Evolutionary conservation across 257 asterid species (phyloP).

Genomic region (Linaria vulgaris): DNA sequence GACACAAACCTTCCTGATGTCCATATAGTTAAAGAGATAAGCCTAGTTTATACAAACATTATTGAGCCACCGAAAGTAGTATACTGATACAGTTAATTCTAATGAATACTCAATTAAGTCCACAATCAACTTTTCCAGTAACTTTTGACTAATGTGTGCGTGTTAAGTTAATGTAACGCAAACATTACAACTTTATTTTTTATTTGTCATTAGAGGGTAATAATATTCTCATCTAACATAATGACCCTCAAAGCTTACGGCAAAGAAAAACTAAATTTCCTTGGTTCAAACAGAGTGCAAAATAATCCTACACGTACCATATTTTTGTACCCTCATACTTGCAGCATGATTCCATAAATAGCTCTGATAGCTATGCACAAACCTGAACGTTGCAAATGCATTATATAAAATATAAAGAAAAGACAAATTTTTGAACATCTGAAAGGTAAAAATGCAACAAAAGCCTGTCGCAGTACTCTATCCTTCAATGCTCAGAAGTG

Average conservation of each 20-base stretch:
- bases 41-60: no score
- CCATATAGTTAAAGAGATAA: no score
- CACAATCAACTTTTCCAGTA: no score
- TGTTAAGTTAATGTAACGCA: no score
- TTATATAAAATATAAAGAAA: conserved; percentile 23
- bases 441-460: conserved; percentile 14
- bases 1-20: no score
- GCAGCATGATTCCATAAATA: conserved; percentile 96
- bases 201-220: no score
- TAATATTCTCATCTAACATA: no score
- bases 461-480: neutral
- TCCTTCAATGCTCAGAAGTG: conserved; percentile 16
- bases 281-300: conserved; percentile 7
- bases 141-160: no score
- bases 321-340: conserved; percentile 74
- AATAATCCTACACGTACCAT: conserved; percentile 46
- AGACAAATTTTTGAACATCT: neutral
- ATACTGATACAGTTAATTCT: no score
- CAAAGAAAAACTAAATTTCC: neutral
- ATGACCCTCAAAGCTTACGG: neutral
- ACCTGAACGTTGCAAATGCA: conserved; percentile 57
- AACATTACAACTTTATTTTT: no score
- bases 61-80: no score
- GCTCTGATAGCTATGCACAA: conserved; percentile 95
- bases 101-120: no score